phyloP scores from a whole-genome alignment of 208 protist genomes.

The Balamuthia mandrillaris region DNA sequence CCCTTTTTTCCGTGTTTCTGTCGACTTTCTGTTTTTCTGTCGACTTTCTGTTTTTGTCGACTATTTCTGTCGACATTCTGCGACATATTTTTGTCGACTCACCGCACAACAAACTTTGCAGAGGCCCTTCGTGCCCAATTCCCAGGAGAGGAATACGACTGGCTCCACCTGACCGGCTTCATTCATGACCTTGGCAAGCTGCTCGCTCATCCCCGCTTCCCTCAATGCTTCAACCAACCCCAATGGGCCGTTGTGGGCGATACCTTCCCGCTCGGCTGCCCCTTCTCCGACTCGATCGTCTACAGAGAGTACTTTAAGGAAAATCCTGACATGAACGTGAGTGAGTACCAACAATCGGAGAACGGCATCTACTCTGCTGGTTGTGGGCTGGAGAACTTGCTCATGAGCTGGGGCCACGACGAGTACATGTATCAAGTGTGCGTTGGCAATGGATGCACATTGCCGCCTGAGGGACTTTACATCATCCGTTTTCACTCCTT shows the following conservation, averaged over 20 bases:
- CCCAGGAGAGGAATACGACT: slow-evolving; percentile 56
- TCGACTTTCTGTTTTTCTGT: no score
- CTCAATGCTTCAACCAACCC: slow-evolving; percentile 61
- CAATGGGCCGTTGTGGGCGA: slow-evolving; percentile 70
- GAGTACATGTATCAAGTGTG: slow-evolving; percentile 70
- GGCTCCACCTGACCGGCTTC: slow-evolving; percentile 64
- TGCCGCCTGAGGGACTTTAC: slow-evolving; percentile 56
- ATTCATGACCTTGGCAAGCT: slow-evolving; percentile 72
- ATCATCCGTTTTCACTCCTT: slow-evolving; percentile 71
- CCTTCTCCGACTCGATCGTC: slow-evolving; percentile 39
- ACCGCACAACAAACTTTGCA: not conserved
- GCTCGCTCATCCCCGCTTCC: slow-evolving; percentile 16
- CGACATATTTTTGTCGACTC: no score
- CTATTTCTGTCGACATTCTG: no score
- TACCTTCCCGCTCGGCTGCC: slow-evolving; percentile 66
- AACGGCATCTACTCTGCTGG: slow-evolving; percentile 55
- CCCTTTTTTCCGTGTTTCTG: no score
- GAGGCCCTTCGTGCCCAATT: slow-evolving; percentile 41
- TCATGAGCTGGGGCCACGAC: slow-evolving; percentile 68
- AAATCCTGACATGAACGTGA: slow-evolving; percentile 56
- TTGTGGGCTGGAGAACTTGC: slow-evolving; percentile 61
- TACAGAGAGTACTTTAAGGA: slow-evolving; percentile 56
- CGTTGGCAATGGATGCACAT: slow-evolving; percentile 31
- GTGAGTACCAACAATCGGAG: slow-evolving; percentile 35
- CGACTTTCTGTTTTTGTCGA: no score